These are phyloP conservation scores for Rhodotorula mucilaginosa DNA, from an alignment of 1,284 basidiomycete species.

Conservation along the genomic window DNA sequence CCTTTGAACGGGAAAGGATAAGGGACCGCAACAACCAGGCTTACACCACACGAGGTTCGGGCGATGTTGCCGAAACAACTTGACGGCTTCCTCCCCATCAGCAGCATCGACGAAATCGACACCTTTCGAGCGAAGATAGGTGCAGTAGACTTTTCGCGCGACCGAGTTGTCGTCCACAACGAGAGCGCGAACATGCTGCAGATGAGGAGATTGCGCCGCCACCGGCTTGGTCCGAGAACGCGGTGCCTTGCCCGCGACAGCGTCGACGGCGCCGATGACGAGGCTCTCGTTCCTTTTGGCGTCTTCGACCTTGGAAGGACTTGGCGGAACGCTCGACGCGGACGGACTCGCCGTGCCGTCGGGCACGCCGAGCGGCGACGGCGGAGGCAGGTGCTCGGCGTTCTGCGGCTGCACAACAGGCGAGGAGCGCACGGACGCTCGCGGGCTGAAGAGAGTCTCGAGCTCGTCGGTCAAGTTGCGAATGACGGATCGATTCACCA, in stretches of 20 bases:
- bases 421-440: not conserved
- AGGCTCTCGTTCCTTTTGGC: no score
- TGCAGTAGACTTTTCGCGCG: constrained; percentile 12
- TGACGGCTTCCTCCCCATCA: constrained; percentile 10
- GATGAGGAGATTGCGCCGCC: no score
- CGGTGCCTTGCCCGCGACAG: no score
- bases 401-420: not conserved
- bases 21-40: not conserved
- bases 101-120: constrained; percentile 3
- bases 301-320: no score
- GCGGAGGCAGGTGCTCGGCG: not conserved
- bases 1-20: not conserved
- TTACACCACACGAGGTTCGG: constrained; percentile 16
- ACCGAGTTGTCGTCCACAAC: constrained; percentile 27
- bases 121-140: not conserved
- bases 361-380: no score
- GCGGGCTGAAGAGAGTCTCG: not conserved
- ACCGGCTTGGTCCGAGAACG: no score
- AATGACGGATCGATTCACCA: not conserved
- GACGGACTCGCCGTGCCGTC: no score
- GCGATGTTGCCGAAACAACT: constrained; percentile 5
- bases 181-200: constrained; percentile 1
- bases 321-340: no score
- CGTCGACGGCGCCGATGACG: no score
- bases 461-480: constrained; percentile 21